Base-by-base conservation (phyloP, 1,284 basidiomycete genomes). In the Termitomyces sp. region DNA sequence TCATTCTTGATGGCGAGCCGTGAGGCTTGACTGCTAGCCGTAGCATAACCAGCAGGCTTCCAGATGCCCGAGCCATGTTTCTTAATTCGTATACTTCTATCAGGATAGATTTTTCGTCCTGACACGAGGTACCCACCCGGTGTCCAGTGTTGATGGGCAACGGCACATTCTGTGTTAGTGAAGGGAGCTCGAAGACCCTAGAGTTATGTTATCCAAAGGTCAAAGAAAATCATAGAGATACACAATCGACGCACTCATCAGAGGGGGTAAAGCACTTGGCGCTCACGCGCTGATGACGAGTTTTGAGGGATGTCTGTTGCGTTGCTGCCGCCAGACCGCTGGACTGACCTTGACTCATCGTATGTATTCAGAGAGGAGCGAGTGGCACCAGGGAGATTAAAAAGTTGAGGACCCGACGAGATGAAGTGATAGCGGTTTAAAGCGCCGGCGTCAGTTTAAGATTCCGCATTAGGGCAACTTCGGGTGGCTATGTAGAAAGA, bases 261-360 rank as follows among this genome's bases (percentile, higher is more conserved):
- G 53, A 49, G 26, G 53, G 53, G 42, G 47, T 50, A 24, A 54
- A 54, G 36, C 41, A 50, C 42, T 54, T 54, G 7, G 53, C 53
- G 30, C 42, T 50, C 5, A 54, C 38, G 24, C 47, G 47, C 26
- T 54, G 47, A 44, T 54, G 49, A 21, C 28, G 48, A 28, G 47
- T 24, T 24, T 50, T 24, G 34, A 50, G 53, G 5, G 53, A 38
- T 8, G 47, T 54, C 17, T 54, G 46, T 3, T 33, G 40, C 26
- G 15, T 38, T 26, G 28, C n/a, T 19, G 41, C 31, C 9, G 21
- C 28, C 33, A 19, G 28, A 17, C 28, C 34, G 13, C 13, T 45
- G 8, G 15, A 34, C 28, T n/a, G 48, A 13, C 9, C 33, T 21
- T 9, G 19, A 28, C 12, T 50, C 53, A 50, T 54, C 40, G 24